Percentiles rank a stretch among this genome's conserved stretches.
Conservation (phyloP, 148 eudicot species). For the Chenopodium quinoa region DNA sequence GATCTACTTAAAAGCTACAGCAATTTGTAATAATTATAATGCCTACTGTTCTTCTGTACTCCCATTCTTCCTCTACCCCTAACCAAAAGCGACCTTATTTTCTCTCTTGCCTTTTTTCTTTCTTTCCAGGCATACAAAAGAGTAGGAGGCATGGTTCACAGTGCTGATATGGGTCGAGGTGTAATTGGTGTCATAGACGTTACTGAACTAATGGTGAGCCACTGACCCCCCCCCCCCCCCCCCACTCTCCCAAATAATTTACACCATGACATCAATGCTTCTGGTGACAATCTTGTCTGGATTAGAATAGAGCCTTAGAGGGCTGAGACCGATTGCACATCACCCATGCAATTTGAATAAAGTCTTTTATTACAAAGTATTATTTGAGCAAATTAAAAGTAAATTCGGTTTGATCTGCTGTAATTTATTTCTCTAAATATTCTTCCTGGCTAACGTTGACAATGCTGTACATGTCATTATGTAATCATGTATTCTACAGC, state of each 20-base stretch:
- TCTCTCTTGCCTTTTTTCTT: conserved; percentile 3
- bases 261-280: background rate
- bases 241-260: background rate
- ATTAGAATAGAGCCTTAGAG: background rate
- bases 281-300: background rate
- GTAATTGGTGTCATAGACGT: conserved; percentile 76
- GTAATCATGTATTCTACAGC: background rate
- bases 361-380: no score
- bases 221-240: no score
- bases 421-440: no score
- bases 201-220: conserved; percentile 54
- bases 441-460: background rate
- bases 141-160: conserved; percentile 78
- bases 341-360: no score
- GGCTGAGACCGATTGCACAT: background rate
- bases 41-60: background rate
- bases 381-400: background rate
- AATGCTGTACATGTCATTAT: background rate
- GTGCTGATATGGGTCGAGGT: conserved; percentile 75
- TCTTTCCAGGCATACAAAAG: conserved; percentile 71
- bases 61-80: background rate
- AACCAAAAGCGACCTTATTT: background rate
- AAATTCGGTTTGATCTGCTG: background rate
- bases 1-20: background rate
- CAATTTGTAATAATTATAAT: background rate